These are phyloP conservation scores for Xylariaceae sp. DNA, from an alignment of 2,329 filamentous ascomycete genomes.

Conservation along the genomic window DNA sequence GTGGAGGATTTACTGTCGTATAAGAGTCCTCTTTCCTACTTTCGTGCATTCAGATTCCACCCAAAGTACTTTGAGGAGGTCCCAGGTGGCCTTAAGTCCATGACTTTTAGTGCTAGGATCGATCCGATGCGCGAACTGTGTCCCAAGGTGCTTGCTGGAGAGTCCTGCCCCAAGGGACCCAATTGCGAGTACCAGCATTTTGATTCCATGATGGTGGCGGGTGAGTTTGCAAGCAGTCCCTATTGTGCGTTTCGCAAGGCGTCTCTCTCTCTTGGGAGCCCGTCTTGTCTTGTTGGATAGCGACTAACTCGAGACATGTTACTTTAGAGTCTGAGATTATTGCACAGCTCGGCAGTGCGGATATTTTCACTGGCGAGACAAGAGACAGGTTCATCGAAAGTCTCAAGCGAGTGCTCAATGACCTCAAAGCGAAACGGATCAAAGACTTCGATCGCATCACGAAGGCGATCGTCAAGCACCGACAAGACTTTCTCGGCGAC, in stretches of 20 bases:
- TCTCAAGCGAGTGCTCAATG: constrained; percentile 55
- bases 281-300: constrained; percentile 38
- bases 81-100: constrained; percentile 72
- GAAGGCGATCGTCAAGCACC: constrained; percentile 61
- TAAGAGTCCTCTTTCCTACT: constrained; percentile 73
- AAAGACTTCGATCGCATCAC: constrained; percentile 64
- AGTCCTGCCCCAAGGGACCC: constrained; percentile 63
- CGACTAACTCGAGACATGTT: constrained; percentile 39
- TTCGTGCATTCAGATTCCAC: constrained; percentile 88
- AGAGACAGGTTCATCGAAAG: constrained; percentile 58
- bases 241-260: constrained; percentile 2
- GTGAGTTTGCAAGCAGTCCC: constrained; percentile 52
- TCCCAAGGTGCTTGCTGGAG: constrained; percentile 64
- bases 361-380: constrained; percentile 57
- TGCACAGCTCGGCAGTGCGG: constrained; percentile 62
- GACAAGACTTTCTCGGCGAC: constrained; percentile 60
- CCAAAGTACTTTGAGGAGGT: constrained; percentile 66
- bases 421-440: constrained; percentile 54
- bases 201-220: constrained; percentile 62
- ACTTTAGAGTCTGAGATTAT: constrained; percentile 66
- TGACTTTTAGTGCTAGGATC: constrained; percentile 92
- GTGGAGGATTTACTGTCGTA: constrained; percentile 56
- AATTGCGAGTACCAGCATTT: constrained; percentile 79
- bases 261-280: constrained; percentile 29
- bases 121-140: constrained; percentile 70